A percentile compares a stretch with the other conserved stretches of the same genome.
phyloP scores from a whole-genome alignment of 352 stramenopile species.

The Phytophthora citricola region DNA sequence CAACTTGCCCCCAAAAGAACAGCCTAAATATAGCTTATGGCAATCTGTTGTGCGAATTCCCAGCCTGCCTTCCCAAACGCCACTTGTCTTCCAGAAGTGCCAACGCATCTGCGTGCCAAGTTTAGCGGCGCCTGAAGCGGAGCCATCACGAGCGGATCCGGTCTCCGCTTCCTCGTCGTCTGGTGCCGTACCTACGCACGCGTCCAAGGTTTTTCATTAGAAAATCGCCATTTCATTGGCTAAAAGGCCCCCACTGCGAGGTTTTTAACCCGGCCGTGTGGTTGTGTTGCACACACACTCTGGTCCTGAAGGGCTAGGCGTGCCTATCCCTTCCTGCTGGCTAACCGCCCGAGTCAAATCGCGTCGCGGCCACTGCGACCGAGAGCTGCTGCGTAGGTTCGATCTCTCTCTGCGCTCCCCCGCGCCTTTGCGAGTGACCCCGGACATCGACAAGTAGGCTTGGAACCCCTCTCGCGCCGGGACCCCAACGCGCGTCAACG shows the following conservation, averaged over 20 bases:
- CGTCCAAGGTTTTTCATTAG: conserved; percentile 1
- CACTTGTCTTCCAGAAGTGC: conserved; percentile 11
- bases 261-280: conserved; percentile 4
- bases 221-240: conserved; percentile 2
- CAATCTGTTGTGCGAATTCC: conserved; percentile 9
- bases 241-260: not conserved
- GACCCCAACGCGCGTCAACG: conserved; percentile 10
- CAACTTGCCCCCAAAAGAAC: not conserved
- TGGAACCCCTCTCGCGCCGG: conserved; percentile 22
- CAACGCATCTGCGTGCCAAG: not conserved
- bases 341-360: conserved; percentile 34
- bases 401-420: not conserved
- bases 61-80: conserved; percentile 16
- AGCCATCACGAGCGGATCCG: conserved; percentile 19
- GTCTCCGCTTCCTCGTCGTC: conserved; percentile 22
- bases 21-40: too few relatives aligned
- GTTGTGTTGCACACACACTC: conserved; percentile 32
- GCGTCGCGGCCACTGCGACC: conserved; percentile 18
- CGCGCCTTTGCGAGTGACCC: conserved; percentile 14
- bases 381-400: conserved; percentile 2
- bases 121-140: not conserved
- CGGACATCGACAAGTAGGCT: conserved; percentile 23
- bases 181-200: conserved; percentile 25
- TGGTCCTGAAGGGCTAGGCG: conserved; percentile 21
- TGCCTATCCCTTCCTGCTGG: conserved; percentile 32